Evolutionary conservation across 148 eudicot genomes (phyloP), one percentile per base, ranked within the genome.

Genomic region (Rheum nobile): DNA sequence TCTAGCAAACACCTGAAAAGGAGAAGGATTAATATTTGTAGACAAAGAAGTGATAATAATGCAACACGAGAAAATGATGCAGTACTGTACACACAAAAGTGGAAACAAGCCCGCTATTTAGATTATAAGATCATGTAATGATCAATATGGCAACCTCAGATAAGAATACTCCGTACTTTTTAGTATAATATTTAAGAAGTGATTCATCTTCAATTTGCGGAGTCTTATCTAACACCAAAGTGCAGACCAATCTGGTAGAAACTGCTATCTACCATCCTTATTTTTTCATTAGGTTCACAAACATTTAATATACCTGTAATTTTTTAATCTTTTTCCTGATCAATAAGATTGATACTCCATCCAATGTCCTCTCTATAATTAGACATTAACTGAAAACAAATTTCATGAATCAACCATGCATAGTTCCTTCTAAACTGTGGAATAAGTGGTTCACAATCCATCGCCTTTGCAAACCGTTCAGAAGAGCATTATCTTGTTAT

Each of bases 1-100:
- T 84, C 88, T 88, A 67, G 88, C 92, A 82, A 96, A 96, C 22
- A 96, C 99, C 99, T 96, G 43, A 77, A 55, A 43, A 22, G 13
- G 29, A 22, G 50, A 38, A 41, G 6, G 11, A 39, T 41, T 39
- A 34, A 26, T 24, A 32, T 46, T 5, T 28, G 65, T 14, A 24
- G 37, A 46, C 4, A 46, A 44, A 71, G 44, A 50, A 52, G 55
- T n/a, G 3, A 12, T 11, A 6, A 57, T 35, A 38, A 24, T 54
- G 13, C 67, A 35, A 43, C 76, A 65, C 26, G 21, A 65, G 17
- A 65, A 41, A 41, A 41, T 41, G 39, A 37, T 37, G 43, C 10
- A 41, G 43, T 3, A 41, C 43, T 41, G 43, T 41, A 41, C 43
- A 41, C 43, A 48, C 21, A 48, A 16, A 48, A n/a, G 21, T 48